Conservation (phyloP, 192 early-diverging fungal species). For the Backusella psychrophila region DNA sequence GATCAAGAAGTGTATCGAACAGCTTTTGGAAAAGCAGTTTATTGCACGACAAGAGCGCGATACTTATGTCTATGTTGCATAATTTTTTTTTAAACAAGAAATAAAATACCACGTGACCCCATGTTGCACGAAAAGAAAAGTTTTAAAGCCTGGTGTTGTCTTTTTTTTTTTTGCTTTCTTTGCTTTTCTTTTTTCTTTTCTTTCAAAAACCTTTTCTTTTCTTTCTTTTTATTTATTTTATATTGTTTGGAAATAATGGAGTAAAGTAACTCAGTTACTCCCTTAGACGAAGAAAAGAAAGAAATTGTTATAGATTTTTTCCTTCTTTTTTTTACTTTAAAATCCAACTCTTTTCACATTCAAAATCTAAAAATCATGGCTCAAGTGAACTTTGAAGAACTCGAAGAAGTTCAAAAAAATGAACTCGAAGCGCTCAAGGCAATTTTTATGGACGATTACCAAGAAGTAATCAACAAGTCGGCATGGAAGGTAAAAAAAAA, state of each 20-base stretch:
- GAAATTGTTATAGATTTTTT: not conserved
- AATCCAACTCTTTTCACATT: not conserved
- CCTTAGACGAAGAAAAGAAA: not conserved
- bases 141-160: not conserved
- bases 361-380: not conserved
- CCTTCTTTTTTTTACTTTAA: slow-evolving; percentile 2
- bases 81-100: slow-evolving; percentile 17
- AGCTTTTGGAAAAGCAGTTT: slow-evolving; percentile 83
- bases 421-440: slow-evolving; percentile 70
- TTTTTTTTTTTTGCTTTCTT: not conserved
- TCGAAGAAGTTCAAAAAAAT: slow-evolving; percentile 63
- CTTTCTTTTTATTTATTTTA: not conserved
- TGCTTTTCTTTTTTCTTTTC: not conserved
- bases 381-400: slow-evolving; percentile 43
- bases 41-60: slow-evolving; percentile 62
- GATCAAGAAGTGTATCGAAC: slow-evolving; percentile 86
- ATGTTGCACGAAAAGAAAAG: not conserved
- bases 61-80: slow-evolving; percentile 68
- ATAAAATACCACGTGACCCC: not conserved
- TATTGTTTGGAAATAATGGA: not conserved
- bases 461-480: slow-evolving; percentile 40
- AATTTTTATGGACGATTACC: slow-evolving; percentile 63
- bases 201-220: not conserved
- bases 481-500: slow-evolving; percentile 48
- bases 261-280: not conserved